Evolutionary conservation across 495 filamentous ascomycete genomes (phyloP), one percentile per base, ranked within the genome.

Genomic region (Penicillium crystallinum): DNA sequence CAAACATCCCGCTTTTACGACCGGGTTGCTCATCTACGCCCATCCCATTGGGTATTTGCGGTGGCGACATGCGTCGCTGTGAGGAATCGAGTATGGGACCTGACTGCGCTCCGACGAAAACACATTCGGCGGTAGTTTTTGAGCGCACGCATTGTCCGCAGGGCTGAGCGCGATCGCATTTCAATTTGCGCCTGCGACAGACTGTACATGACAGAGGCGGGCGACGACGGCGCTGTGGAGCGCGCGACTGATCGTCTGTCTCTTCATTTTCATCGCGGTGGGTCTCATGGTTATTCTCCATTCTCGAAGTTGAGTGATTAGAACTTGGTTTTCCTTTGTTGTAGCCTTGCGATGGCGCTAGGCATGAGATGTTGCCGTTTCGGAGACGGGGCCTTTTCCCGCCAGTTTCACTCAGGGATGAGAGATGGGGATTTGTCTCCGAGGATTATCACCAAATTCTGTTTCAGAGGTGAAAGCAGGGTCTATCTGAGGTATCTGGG

Each of bases 141-240:
- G 69, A 71, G 53, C 84, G 81, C 33, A 72, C 60, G 61, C 85
- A 88, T 59, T 86, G 85, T 30, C 78, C 77, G 54, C 85, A 88
- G 18, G 85, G 84, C 41, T 80, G 78, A 25, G 73, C 71, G 25
- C 83, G 81, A 61, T 87, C 82, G 67, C 85, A 88, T 64, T 84
- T 86, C 55, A 87, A 76, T 67, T 88, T 88, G 48, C 84, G 76
- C 29, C 79, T 75, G 48, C 84, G 79, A 55, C 85, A 88, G 50
- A 76, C 62, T 15, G 70, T 74, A 49, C 74, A 75, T 22, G 71
- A 67, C 27, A 73, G 59, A 5, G 71, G 65, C 46, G 71, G 69
- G 46, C 72, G 58, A 39, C 71, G 70, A 9, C 72, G 66, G 11
- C 68, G 58, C 30, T 66, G 64, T 60, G 48, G 22, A 18, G 23